Evolutionary conservation across 2,329 filamentous ascomycete species (phyloP).

Genomic region (Neophaeococcomyces aloes): DNA sequence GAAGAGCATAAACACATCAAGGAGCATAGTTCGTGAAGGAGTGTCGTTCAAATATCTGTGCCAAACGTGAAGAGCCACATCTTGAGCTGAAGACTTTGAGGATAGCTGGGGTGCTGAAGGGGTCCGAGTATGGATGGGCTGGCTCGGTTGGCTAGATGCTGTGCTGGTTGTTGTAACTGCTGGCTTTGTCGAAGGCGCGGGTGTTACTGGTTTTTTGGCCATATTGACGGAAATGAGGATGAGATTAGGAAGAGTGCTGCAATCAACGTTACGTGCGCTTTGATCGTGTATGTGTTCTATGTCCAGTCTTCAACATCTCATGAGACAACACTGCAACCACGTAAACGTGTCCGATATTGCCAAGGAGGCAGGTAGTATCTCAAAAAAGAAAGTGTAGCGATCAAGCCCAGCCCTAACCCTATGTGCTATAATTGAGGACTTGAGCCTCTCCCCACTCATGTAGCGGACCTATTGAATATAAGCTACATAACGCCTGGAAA

Average conservation of each 20-base stretch:
- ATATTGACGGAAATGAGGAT: neutral
- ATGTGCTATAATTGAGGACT: too few relatives aligned
- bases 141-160: neutral
- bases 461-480: too few relatives aligned
- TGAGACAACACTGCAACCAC: too few relatives aligned
- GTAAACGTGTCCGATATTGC: neutral
- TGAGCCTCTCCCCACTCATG: too few relatives aligned
- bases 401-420: too few relatives aligned
- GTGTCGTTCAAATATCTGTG: conserved; percentile 70
- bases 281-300: neutral
- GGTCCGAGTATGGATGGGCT: neutral
- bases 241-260: neutral
- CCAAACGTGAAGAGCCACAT: conserved; percentile 61
- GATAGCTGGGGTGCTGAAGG: conserved; percentile 22
- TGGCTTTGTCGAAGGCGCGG: neutral
- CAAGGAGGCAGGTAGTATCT: too few relatives aligned
- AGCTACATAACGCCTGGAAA: too few relatives aligned
- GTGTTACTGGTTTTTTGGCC: conserved; percentile 2
- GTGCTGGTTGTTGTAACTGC: neutral
- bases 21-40: conserved; percentile 79
- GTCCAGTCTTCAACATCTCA: neutral
- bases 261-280: neutral
- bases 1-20: conserved; percentile 86
- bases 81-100: conserved; percentile 32
- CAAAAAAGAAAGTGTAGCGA: too few relatives aligned